phyloP scores from a whole-genome alignment of 78 protist species.

The Dictyostelium capitatum region DNA sequence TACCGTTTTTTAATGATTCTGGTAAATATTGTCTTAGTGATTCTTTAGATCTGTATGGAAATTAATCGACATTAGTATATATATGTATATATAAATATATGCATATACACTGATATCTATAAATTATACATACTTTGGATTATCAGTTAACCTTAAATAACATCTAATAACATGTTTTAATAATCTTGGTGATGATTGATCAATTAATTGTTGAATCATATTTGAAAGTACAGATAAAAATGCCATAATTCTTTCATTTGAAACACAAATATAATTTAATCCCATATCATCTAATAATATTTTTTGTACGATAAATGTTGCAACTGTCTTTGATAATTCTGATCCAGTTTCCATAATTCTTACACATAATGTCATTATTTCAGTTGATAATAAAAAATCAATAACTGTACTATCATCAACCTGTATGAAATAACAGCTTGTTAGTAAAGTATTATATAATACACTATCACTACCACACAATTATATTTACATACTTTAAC shows the following conservation, averaged over 20 bases:
- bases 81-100: no score
- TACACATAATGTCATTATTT: constrained; percentile 99
- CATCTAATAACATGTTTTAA: constrained; percentile 98
- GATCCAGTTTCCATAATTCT: constrained; percentile 98
- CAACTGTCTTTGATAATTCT: constrained; percentile 98
- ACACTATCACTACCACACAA: no score
- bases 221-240: constrained; percentile 85
- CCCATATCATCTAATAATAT: constrained; percentile 96
- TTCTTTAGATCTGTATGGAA: constrained; percentile 76
- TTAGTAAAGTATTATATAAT: background rate
- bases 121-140: constrained; percentile 73
- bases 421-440: background rate
- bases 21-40: constrained; percentile 68
- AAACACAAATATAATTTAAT: constrained; percentile 93
- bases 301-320: constrained; percentile 99
- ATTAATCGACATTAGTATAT: no score
- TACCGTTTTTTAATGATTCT: constrained; percentile 72
- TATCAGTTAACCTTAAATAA: constrained; percentile 96
- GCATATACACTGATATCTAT: no score
- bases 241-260: constrained; percentile 95
- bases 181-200: constrained; percentile 89
- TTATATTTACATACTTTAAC: constrained; percentile 89
- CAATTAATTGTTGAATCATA: constrained; percentile 81
- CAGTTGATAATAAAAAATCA: constrained; percentile 96
- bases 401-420: constrained; percentile 96